Percentiles rank a stretch among this genome's conserved stretches.
phyloP scores from a whole-genome alignment of 371 early-diverging fungal species.

The Zychaea mexicana region DNA sequence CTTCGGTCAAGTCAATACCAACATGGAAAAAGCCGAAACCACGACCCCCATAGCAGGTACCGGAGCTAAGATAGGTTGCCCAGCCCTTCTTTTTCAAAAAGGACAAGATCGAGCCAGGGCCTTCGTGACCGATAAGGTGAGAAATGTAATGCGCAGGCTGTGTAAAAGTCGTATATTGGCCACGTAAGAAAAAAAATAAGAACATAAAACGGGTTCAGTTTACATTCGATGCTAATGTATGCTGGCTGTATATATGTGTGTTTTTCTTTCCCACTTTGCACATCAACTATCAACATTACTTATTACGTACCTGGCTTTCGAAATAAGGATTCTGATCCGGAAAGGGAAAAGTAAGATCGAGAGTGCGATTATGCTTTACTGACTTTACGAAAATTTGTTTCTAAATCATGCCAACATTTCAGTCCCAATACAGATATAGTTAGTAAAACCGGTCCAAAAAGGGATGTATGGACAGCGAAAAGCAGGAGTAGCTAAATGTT shows the following conservation, averaged over 20 bases:
- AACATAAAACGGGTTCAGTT: too few relatives aligned
- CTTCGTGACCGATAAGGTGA: conserved; percentile 82
- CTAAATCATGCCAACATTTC: conserved; percentile 18
- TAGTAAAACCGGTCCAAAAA: background rate
- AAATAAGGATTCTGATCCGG: conserved; percentile 71
- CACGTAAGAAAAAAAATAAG: too few relatives aligned
- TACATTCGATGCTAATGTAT: too few relatives aligned
- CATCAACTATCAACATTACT: too few relatives aligned
- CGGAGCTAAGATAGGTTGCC: conserved; percentile 78
- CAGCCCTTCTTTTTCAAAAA: conserved; percentile 84
- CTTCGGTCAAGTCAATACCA: conserved; percentile 76
- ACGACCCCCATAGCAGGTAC: conserved; percentile 56
- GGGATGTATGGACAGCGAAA: too few relatives aligned
- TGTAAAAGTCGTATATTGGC: background rate
- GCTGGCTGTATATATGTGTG: too few relatives aligned
- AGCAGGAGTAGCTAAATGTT: background rate
- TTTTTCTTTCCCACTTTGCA: too few relatives aligned
- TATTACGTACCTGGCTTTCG: conserved; percentile 53
- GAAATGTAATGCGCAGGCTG: conserved; percentile 73
- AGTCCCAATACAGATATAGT: too few relatives aligned
- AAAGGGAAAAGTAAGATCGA: conserved; percentile 84
- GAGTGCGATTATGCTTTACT: conserved; percentile 72
- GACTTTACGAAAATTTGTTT: conserved; percentile 75
- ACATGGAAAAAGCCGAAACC: conserved; percentile 84
- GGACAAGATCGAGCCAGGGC: conserved; percentile 83